These are phyloP conservation scores for Bipolaris oryzae DNA, from an alignment of 2,329 filamentous ascomycete species.

Conservation along the genomic window DNA sequence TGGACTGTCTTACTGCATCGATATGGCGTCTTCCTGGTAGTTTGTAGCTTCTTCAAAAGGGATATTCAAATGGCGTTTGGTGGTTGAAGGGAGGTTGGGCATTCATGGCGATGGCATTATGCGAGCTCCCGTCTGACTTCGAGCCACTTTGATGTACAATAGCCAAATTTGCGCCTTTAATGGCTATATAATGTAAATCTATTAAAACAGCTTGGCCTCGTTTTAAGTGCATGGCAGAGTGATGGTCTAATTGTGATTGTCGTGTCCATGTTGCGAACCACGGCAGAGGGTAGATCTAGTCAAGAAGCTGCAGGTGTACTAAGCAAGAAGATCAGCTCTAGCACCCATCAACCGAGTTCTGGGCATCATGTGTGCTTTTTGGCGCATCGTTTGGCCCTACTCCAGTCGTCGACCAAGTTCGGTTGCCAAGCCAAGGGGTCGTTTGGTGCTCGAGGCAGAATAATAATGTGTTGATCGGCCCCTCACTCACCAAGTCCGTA, in stretches of 20 bases:
- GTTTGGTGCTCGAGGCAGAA: not conserved
- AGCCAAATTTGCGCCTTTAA: not conserved
- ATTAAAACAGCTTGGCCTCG: too few relatives aligned
- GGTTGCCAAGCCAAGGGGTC: slow-evolving; percentile 6
- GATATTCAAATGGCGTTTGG: slow-evolving; percentile 5
- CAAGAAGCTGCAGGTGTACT: not conserved
- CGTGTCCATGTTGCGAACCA: not conserved
- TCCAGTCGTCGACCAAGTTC: not conserved
- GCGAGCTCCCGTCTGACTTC: not conserved
- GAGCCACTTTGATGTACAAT: slow-evolving; percentile 4
- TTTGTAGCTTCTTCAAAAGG: not conserved
- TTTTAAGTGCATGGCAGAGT: too few relatives aligned
- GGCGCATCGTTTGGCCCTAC: not conserved
- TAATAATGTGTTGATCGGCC: not conserved
- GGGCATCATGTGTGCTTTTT: not conserved
- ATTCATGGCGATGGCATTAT: not conserved
- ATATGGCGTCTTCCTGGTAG: slow-evolving; percentile 8
- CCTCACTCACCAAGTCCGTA: not conserved
- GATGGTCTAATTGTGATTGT: not conserved
- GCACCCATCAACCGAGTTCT: too few relatives aligned
- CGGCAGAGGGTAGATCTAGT: not conserved
- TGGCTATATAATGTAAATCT: not conserved
- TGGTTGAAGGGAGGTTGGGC: not conserved
- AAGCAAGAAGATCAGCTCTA: not conserved
- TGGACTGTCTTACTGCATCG: slow-evolving; percentile 9